A percentile compares a stretch with the other conserved stretches of the same genome.
phyloP scores from a whole-genome alignment of 805 yeast species.

The Candida wancherniae region DNA sequence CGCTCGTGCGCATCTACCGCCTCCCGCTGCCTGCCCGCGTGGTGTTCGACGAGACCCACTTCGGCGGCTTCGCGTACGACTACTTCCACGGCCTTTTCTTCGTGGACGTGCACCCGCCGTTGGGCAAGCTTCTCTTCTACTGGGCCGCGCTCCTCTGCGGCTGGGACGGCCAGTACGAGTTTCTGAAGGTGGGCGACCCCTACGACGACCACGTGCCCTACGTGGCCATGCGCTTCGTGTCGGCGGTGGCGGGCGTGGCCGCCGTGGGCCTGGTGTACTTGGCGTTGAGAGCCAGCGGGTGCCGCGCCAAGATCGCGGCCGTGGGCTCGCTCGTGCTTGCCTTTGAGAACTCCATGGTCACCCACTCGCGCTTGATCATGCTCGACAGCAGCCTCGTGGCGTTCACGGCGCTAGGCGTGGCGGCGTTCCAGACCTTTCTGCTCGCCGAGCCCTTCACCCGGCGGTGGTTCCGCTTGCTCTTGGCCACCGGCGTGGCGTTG shows the following conservation, averaged over 20 bases:
- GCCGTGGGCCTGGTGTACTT: conserved; percentile 50
- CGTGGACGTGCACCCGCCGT: conserved; percentile 71
- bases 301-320: conserved; percentile 46
- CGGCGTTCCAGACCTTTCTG: conserved; percentile 47
- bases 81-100: conserved; percentile 58
- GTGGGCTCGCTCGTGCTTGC: conserved; percentile 48
- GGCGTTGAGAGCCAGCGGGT: conserved; percentile 52
- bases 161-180: conserved; percentile 42
- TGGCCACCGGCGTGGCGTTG: conserved; percentile 45
- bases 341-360: conserved; percentile 61
- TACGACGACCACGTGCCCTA: conserved; percentile 38
- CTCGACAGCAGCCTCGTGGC: conserved; percentile 43
- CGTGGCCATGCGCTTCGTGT: conserved; percentile 51
- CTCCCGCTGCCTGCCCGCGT: conserved; percentile 35
- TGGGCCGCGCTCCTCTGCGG: conserved; percentile 49
- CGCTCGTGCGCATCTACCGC: conserved; percentile 27
- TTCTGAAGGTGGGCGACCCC: conserved; percentile 39
- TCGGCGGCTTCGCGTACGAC: conserved; percentile 35
- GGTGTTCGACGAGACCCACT: conserved; percentile 46
- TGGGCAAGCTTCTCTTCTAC: conserved; percentile 56
- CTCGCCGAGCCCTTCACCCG: conserved; percentile 39
- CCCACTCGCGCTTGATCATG: conserved; percentile 50
- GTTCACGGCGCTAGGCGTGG: conserved; percentile 45
- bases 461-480: conserved; percentile 50
- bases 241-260: conserved; percentile 51